phyloP scores from a whole-genome alignment of 2,329 filamentous ascomycete species.

The Zymoseptoria tritici region DNA sequence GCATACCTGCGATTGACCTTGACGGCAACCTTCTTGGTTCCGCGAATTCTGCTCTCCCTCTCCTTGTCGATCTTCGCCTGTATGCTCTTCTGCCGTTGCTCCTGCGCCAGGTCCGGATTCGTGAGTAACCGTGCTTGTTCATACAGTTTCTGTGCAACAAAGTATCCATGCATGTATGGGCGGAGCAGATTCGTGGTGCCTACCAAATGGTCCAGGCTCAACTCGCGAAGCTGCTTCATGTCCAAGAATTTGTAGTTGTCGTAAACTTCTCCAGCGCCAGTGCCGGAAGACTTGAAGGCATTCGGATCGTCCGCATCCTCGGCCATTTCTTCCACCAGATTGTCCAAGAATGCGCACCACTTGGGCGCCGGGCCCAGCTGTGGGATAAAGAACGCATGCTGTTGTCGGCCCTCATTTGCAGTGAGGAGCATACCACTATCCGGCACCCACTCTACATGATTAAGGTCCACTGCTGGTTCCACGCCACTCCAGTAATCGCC shows the following conservation, averaged over 20 bases:
- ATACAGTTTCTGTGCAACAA: constrained; percentile 89
- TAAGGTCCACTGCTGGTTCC: constrained; percentile 89
- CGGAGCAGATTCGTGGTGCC: constrained; percentile 83
- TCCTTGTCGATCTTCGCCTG: constrained; percentile 96
- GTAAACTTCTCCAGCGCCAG: constrained; percentile 66
- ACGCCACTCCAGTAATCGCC: constrained; percentile 92
- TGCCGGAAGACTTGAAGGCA: constrained; percentile 35
- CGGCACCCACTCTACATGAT: constrained; percentile 86
- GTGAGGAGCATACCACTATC: constrained; percentile 92
- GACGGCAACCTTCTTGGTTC: constrained; percentile 77
- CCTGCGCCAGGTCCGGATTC: constrained; percentile 89
- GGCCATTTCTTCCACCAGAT: constrained; percentile 97
- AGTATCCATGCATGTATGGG: constrained; percentile 99
- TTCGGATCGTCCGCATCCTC: constrained; percentile 63
- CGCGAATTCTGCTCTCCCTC: constrained; percentile 86
- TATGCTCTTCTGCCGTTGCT: constrained; percentile 82
- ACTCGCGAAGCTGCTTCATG: constrained; percentile 70
- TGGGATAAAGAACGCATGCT: constrained; percentile 91
- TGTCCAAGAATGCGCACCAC: constrained; percentile 96
- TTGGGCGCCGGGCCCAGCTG: constrained; percentile 86
- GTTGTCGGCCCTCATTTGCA: constrained; percentile 91
- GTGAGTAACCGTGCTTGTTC: constrained; percentile 89
- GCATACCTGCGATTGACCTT: constrained; percentile 80
- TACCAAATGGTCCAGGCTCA: constrained; percentile 82
- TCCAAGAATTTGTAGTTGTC: constrained; percentile 99